Evolutionary conservation across 2,329 filamentous ascomycete genomes (phyloP), one percentile per base, ranked within the genome.

Genomic region (Amphichorda felina): DNA sequence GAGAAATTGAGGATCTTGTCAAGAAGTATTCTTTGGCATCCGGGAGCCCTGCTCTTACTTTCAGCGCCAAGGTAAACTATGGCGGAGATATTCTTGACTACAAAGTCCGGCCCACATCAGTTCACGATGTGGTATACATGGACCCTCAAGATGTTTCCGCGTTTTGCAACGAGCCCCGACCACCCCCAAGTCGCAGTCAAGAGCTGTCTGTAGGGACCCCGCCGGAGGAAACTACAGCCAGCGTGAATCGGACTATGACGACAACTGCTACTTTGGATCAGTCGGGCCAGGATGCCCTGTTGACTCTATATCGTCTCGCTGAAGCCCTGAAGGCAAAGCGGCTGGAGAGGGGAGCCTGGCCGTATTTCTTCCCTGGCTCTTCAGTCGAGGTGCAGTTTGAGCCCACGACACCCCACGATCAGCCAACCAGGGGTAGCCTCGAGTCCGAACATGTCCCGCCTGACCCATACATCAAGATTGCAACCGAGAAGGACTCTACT

Each of bases 101-200:
- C 44, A 68, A 64, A 30, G 59, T 82, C 32, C 64, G 67, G 18
- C 65, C 75, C 2, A 70, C 68, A 5, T 60, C 48, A 9, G 49
- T 81, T n/a, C 50, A 56, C 14, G 61, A 72, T 19, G 68, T 80
- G n/a, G 51, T 71, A 8, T 75, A 68, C 43, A 61, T 81, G 38
- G 71, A 72, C 13, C 68, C 70, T 5, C 54, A 59, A 13, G 61
- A 70, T 34, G 61, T 75, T 5, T 54, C 66, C 11, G 45, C 45
- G 4, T 59, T 66, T 25, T 62, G 66, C 39, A 58, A 59, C 10
- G 58, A 63, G 19, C 45, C 48, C 4, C 33, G 45, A 13, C 43
- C 46, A 11, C 46, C 48, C 5, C 29, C 41, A 9, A 36, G 25
- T 14, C 37, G 37, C 31, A 42, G 9, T 45, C 42, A 36, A 8